Evolutionary conservation across 805 yeast genomes (phyloP), one percentile per base, ranked within the genome.

Genomic region (Metschnikowia reukaufii): DNA sequence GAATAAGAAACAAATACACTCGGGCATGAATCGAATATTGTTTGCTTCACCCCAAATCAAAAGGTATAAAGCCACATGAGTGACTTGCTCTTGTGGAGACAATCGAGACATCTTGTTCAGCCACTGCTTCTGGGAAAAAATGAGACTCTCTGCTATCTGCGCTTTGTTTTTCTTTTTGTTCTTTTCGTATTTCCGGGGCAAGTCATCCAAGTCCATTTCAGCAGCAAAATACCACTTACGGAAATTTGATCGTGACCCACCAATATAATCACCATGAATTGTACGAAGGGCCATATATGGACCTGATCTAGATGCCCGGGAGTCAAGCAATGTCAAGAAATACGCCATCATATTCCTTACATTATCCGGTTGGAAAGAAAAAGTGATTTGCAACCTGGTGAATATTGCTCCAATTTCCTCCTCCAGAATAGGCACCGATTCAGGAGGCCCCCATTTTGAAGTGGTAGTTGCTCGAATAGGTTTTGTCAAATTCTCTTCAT

Each of bases 11-110:
- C 95, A 88, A 18, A 89, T 61, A 57, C 96, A 88, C 60, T 89
- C 97, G 0, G 97, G 96, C 82, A 89, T 83, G 57, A 86, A 89
- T 51, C 97, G 73, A 2, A 89, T 61, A 56, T 88, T 90, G 59
- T 86, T 88, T 0, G 96, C 89, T 61, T 89, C 97, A 0, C 96
- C 95, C 97, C 97, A 89, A 51, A 88, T 79, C 45, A 87, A 63
- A 10, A 89, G 70, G 58, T 83, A 90, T 6, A 89, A 64, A 0
- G 87, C 81, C 15, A 89, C 54, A 52, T 89, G 96, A 13, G 74
- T 67, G 3, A 81, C 69, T 47, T 82, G 74, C 45, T 83, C 87
- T 21, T 71, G 68, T 1, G 84, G 73, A 0, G 78, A 61, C 37
- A 79, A 66, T 0, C 68, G 58, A 25, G 70, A 70, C 84, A 82